These are phyloP conservation scores for Kuraishia borneana DNA, from an alignment of 805 yeast species.

Conservation along the genomic window DNA sequence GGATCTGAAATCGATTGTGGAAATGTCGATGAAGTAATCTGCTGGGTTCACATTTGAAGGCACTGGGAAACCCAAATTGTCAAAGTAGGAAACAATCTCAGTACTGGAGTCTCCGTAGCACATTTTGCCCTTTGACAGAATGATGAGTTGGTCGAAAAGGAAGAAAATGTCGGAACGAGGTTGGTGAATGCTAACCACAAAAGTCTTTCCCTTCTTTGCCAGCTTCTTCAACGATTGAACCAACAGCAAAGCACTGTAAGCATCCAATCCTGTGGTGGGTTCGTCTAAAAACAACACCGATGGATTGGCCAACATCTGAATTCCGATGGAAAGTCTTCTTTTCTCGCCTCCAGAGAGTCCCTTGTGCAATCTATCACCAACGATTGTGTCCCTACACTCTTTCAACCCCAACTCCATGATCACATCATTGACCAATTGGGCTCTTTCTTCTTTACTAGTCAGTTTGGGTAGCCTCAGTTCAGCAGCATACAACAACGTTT, in stretches of 20 bases:
- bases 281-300: slow-evolving; percentile 72
- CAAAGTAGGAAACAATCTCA: slow-evolving; percentile 37
- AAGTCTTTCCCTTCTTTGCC: slow-evolving; percentile 52
- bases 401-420: slow-evolving; percentile 54
- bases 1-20: slow-evolving; percentile 42
- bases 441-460: slow-evolving; percentile 30
- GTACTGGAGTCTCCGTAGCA: slow-evolving; percentile 32
- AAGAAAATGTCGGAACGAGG: slow-evolving; percentile 70
- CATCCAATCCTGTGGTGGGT: slow-evolving; percentile 82
- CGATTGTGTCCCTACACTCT: slow-evolving; percentile 48
- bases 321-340: slow-evolving; percentile 64
- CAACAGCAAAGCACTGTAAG: slow-evolving; percentile 59
- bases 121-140: slow-evolving; percentile 51
- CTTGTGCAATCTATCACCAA: slow-evolving; percentile 39
- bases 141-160: slow-evolving; percentile 55
- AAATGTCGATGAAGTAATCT: slow-evolving; percentile 44
- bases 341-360: slow-evolving; percentile 83
- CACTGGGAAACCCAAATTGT: slow-evolving; percentile 26
- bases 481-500: slow-evolving; percentile 61
- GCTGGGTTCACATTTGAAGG: slow-evolving; percentile 49
- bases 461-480: slow-evolving; percentile 49
- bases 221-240: slow-evolving; percentile 49
- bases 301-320: slow-evolving; percentile 69
- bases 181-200: slow-evolving; percentile 72
- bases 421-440: slow-evolving; percentile 42